Percentiles rank a stretch among this genome's conserved stretches.
phyloP scores from a whole-genome alignment of 1,284 basidiomycete species.

The Cutaneotrichosporon mucoides region DNA sequence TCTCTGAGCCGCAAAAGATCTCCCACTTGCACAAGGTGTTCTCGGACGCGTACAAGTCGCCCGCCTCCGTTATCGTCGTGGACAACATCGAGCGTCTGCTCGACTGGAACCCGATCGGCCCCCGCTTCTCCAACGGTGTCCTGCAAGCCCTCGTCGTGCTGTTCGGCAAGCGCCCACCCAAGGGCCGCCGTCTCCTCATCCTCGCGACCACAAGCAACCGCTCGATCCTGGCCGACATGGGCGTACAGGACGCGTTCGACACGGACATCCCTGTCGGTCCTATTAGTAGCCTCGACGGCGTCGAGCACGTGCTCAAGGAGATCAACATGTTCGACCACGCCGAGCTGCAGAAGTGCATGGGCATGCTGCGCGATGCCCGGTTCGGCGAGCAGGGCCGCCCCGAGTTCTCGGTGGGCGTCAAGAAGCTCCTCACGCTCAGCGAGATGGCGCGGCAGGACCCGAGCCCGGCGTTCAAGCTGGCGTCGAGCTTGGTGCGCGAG shows the following conservation, averaged over 20 bases:
- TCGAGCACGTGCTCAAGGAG: constrained; percentile 78
- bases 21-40: constrained; percentile 90
- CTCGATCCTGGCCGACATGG: constrained; percentile 83
- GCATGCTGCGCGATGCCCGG: constrained; percentile 70
- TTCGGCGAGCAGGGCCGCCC: constrained; percentile 58
- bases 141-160: constrained; percentile 89
- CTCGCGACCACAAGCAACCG: constrained; percentile 89
- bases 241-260: constrained; percentile 83
- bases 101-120: constrained; percentile 97
- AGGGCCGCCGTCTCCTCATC: constrained; percentile 88
- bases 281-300: constrained; percentile 65
- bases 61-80: constrained; percentile 93
- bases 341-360: constrained; percentile 52
- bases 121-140: constrained; percentile 90
- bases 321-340: constrained; percentile 80
- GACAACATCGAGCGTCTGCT: constrained; percentile 87
- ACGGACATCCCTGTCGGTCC: constrained; percentile 82
- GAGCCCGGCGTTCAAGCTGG: constrained; percentile 68
- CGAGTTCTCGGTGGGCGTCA: constrained; percentile 72
- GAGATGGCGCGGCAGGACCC: constrained; percentile 98
- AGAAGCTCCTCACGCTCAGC: constrained; percentile 84
- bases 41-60: constrained; percentile 94
- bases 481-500: constrained; percentile 59
- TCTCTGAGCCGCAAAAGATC: constrained; percentile 85
- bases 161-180: constrained; percentile 84